These are phyloP conservation scores for Crithidia brevicula DNA, from an alignment of 208 protist genomes.

Conservation along the genomic window DNA sequence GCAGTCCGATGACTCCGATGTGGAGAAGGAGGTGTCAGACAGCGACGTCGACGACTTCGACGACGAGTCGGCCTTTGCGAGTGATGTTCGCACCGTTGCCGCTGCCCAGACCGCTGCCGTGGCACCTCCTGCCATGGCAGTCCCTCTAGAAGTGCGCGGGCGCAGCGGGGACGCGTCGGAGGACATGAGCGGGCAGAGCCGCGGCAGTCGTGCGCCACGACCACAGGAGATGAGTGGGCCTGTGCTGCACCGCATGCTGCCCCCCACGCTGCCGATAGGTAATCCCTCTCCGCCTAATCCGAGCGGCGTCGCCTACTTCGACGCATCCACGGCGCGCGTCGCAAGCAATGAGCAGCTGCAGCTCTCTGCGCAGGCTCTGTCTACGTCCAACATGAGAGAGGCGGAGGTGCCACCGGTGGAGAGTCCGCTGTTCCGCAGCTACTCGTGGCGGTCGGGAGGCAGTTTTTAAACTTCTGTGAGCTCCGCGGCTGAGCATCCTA, in stretches of 20 bases:
- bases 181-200: background rate
- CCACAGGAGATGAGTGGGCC: conserved; percentile 6
- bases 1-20: background rate
- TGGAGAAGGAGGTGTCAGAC: background rate
- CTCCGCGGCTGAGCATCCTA: background rate
- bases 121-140: background rate
- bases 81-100: conserved; percentile 2
- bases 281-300: background rate
- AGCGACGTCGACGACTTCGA: conserved; percentile 2
- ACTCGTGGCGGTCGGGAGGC: background rate
- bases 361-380: conserved; percentile 2
- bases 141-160: background rate
- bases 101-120: background rate
- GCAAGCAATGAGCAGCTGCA: background rate
- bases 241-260: background rate
- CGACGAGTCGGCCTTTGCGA: background rate
- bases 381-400: background rate
- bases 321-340: background rate
- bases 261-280: background rate
- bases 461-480: background rate
- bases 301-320: background rate
- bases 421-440: background rate
- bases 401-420: conserved; percentile 2
- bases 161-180: background rate
- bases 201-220: conserved; percentile 1